Evolutionary conservation across 2,329 filamentous ascomycete genomes (phyloP), one percentile per base, ranked within the genome.

Genomic region (Phialocephala sp.): DNA sequence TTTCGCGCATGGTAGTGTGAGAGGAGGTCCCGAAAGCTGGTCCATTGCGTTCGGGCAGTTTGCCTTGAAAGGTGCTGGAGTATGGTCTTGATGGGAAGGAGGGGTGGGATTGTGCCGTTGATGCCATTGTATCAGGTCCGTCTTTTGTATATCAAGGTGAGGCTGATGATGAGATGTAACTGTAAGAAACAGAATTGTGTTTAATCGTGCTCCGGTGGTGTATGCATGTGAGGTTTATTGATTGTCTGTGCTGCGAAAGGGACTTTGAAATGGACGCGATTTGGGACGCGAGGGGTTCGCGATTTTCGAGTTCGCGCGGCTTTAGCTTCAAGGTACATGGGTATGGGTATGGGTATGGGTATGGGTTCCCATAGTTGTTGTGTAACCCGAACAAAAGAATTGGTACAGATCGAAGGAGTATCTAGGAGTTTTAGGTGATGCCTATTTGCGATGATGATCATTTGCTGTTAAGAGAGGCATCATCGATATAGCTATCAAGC

Each of bases 31-130:
- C 70, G 74, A 70, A 75, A 68, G 66, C 76, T 71, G 75, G 69
- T 73, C 76, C 69, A 73, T 65, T 74, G 65, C 83, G 80, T 63
- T 85, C 83, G 60, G 83, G 81, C n/a, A 84, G 77, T 76, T 84
- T 84, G 68, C 79, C 79, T 65, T 86, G 82, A 66, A 82, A 81
- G 39, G 78, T 70, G 60, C 56, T 72, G 62, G 68, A 67, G 66
- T 76, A 77, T 4, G 70, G 73, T n/a, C 75, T 66, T 37, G 70
- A 80, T 62, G 82, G 83, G 74, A 87, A 87, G 59, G 83, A 79
- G 73, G 85, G 83, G 69, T 84, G 83, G 63, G 80, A 77, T 62
- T 69, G 67, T 68, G 82, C 75, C 65, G 81, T 82, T 75, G 82
- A 84, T 69, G 85, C 75, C 75, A 77, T 77, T 65, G 56, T 59